Percentiles rank a stretch among this genome's conserved stretches.
These are phyloP conservation scores for Solanum medicagineum DNA, from an alignment of 257 asterid genomes.

Conservation along the genomic window DNA sequence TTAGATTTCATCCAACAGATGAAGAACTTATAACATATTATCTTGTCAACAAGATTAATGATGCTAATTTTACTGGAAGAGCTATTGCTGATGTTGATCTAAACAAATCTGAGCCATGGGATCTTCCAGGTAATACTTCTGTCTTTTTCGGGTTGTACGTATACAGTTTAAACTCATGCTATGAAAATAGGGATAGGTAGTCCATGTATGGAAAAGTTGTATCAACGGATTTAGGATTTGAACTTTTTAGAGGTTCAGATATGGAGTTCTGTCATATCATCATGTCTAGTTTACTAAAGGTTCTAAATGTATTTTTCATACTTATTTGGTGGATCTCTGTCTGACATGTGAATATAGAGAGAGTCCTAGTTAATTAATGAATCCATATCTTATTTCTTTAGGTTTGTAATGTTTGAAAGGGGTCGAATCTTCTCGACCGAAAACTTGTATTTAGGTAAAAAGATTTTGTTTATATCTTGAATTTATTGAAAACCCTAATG, in stretches of 20 bases:
- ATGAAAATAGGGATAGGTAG: neutral
- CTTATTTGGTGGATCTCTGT: neutral
- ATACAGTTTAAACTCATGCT: neutral
- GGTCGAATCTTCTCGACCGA: accelerated
- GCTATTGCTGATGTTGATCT: conserved; percentile 91
- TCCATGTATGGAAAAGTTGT: neutral
- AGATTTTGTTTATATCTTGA: neutral
- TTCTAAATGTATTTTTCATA: neutral
- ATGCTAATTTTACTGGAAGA: conserved; percentile 56
- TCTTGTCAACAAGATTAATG: conserved; percentile 62
- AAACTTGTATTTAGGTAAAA: neutral
- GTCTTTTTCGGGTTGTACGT: neutral
- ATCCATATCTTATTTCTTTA: neutral
- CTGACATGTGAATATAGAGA: neutral
- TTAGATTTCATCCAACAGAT: conserved; percentile 81
- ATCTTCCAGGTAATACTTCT: conserved; percentile 59
- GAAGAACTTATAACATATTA: conserved; percentile 85
- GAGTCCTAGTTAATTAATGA: neutral
- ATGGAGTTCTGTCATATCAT: neutral
- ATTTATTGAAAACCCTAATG: neutral
- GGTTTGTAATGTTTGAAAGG: neutral
- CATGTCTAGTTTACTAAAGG: neutral
- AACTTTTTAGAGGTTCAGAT: neutral
- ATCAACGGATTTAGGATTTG: neutral
- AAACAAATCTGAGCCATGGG: conserved; percentile 97